A percentile compares a stretch with the other conserved stretches of the same genome.
Evolutionary conservation across 2,329 filamentous ascomycete species (phyloP).

Genomic region (Beauveria brongniartii): DNA sequence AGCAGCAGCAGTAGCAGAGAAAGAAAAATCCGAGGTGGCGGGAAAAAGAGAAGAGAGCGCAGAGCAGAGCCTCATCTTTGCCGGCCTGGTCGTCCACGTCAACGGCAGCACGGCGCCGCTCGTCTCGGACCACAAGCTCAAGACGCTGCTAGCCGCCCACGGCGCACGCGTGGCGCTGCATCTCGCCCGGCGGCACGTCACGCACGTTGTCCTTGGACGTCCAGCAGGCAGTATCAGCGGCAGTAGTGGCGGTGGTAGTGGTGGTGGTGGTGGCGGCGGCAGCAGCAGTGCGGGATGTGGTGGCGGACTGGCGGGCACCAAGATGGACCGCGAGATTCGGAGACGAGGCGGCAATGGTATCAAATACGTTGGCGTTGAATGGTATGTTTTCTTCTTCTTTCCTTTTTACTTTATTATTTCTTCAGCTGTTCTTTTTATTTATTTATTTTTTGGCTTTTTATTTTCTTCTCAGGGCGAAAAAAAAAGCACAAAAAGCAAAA

Average conservation of each 20-base stretch:
- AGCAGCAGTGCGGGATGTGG: conserved; percentile 32
- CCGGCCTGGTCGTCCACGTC: conserved; percentile 68
- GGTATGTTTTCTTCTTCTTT: conserved; percentile 42
- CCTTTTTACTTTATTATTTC: background rate
- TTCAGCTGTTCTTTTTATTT: background rate
- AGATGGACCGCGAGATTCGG: conserved; percentile 73
- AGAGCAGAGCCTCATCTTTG: conserved; percentile 47
- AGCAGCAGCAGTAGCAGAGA: background rate
- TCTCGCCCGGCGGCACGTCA: conserved; percentile 66
- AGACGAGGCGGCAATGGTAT: conserved; percentile 59
- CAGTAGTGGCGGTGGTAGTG: conserved; percentile 14
- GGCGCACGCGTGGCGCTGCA: conserved; percentile 65
- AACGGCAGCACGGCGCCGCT: conserved; percentile 78
- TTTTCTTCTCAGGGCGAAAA: background rate
- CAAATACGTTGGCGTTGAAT: conserved; percentile 75
- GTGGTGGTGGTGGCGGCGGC: conserved; percentile 20
- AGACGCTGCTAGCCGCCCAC: conserved; percentile 65
- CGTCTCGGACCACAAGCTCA: conserved; percentile 80
- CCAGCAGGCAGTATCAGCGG: conserved; percentile 23
- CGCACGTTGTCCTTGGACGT: conserved; percentile 74
- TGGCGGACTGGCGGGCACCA: conserved; percentile 67
- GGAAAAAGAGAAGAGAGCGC: conserved; percentile 27
- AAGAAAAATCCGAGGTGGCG: conserved; percentile 5
- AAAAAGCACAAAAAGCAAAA: no score
- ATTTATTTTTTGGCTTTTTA: background rate